These are phyloP conservation scores for Dunaliella salina DNA, from an alignment of 163 green algal species.

Conservation along the genomic window DNA sequence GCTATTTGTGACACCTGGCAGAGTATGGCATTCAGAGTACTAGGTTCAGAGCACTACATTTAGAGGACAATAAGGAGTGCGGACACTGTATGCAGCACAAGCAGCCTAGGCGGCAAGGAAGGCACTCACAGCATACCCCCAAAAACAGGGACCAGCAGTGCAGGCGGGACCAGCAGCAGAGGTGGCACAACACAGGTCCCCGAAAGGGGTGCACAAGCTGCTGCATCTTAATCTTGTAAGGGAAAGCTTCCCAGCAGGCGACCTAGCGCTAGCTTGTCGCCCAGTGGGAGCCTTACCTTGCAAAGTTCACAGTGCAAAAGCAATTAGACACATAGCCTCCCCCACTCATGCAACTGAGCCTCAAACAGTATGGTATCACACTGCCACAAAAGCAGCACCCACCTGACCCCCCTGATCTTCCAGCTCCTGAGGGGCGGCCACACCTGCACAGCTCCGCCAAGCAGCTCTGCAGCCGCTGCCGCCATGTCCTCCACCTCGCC, in stretches of 20 bases:
- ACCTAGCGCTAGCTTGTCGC: no score
- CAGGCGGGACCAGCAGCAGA: no score
- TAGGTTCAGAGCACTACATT: no score
- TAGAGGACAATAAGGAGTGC: no score
- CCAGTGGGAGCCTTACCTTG: neutral
- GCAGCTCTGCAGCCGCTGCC: neutral
- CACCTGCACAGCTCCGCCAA: neutral
- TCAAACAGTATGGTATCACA: neutral
- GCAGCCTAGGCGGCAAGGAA: no score
- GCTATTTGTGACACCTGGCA: no score
- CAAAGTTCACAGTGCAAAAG: neutral
- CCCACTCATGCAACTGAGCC: neutral
- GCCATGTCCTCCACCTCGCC: neutral
- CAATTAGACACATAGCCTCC: neutral
- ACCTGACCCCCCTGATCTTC: neutral
- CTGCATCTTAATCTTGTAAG: conserved; percentile 21
- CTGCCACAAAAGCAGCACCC: neutral
- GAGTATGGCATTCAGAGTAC: no score
- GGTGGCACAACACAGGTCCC: no score
- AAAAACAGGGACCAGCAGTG: no score
- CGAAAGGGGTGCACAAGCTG: no score
- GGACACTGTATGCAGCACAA: no score
- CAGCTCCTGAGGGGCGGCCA: neutral
- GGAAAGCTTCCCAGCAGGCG: neutral
- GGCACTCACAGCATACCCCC: no score